Conservation (phyloP, 495 filamentous ascomycete genomes). For the Lasiosphaeria hispida region DNA sequence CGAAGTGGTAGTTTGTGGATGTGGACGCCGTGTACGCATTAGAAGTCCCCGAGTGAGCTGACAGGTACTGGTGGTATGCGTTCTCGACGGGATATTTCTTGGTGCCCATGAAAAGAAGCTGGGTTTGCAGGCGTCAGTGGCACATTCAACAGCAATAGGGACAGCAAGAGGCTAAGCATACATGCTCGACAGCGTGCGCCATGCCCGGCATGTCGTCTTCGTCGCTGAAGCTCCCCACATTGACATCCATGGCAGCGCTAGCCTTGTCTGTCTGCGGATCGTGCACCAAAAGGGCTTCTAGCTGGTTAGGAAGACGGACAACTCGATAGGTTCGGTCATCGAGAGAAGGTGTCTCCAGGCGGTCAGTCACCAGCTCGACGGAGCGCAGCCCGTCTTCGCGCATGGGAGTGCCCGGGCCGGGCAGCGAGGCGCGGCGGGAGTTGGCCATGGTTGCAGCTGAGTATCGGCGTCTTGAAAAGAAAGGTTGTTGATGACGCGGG, state of each 20-base stretch:
- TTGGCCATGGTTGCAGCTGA: constrained; percentile 22
- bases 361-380: constrained; percentile 71
- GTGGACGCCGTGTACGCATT: constrained; percentile 94
- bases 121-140: constrained; percentile 25
- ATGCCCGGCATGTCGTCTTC: constrained; percentile 87
- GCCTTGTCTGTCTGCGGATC: constrained; percentile 96
- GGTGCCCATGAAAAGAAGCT: constrained; percentile 98
- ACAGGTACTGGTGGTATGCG: constrained; percentile 90
- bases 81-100: constrained; percentile 98
- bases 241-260: constrained; percentile 90
- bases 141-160: neutral
- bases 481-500: neutral
- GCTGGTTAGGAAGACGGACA: constrained; percentile 76
- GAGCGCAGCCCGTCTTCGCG: constrained; percentile 33
- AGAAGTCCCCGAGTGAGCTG: constrained; percentile 81
- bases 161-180: constrained; percentile 18
- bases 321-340: constrained; percentile 90
- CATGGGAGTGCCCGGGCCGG: constrained; percentile 25
- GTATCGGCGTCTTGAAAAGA: neutral
- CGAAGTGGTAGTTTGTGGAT: constrained; percentile 97
- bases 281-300: constrained; percentile 94
- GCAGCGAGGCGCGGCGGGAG: constrained; percentile 21
- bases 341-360: constrained; percentile 79
- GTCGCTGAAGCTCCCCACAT: constrained; percentile 94
- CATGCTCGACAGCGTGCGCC: constrained; percentile 81